Conservation (phyloP, 2,329 filamentous ascomycete species). For the Colletotrichum tabaci region DNA sequence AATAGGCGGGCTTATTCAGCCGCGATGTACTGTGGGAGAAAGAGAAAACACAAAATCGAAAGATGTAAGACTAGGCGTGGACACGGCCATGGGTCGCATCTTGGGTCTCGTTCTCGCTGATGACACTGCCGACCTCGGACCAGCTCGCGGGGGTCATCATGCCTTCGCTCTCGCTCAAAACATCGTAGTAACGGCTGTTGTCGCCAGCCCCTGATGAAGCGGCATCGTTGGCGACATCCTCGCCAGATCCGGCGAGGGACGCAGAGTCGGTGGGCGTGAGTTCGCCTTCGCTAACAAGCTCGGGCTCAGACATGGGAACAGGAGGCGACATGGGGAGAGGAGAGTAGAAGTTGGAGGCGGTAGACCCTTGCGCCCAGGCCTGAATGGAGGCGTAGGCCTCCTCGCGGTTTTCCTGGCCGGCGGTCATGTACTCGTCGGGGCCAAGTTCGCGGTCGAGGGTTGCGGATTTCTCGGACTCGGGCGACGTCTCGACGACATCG, state of each 20-base stretch:
- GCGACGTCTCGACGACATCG: conserved; percentile 47
- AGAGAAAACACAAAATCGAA: conserved; percentile 16
- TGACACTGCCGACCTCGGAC: conserved; percentile 75
- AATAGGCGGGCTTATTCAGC: conserved; percentile 7
- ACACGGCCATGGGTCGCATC: conserved; percentile 46
- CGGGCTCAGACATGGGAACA: conserved; percentile 66
- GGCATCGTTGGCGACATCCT: conserved; percentile 62
- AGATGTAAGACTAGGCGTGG: conserved; percentile 47
- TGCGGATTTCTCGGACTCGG: conserved; percentile 35
- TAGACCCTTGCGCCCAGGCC: conserved; percentile 73
- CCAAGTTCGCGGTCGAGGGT: conserved; percentile 52
- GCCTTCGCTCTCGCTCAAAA: conserved; percentile 73
- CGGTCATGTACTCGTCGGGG: conserved; percentile 67
- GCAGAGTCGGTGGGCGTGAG: conserved; percentile 72
- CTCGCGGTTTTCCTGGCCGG: conserved; percentile 61
- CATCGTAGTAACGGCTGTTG: conserved; percentile 62
- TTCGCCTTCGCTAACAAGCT: conserved; percentile 67
- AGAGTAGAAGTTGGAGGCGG: conserved; percentile 69
- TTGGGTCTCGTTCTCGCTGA: conserved; percentile 67
- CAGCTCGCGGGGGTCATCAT: conserved; percentile 74
- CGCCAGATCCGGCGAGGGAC: conserved; percentile 67
- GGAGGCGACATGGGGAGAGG: conserved; percentile 69
- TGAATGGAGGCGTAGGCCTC: conserved; percentile 74
- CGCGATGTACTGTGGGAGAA: background rate
- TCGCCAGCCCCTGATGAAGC: conserved; percentile 55